phyloP scores from a whole-genome alignment of 78 protist species.

The Dictyostelium capitatum region DNA sequence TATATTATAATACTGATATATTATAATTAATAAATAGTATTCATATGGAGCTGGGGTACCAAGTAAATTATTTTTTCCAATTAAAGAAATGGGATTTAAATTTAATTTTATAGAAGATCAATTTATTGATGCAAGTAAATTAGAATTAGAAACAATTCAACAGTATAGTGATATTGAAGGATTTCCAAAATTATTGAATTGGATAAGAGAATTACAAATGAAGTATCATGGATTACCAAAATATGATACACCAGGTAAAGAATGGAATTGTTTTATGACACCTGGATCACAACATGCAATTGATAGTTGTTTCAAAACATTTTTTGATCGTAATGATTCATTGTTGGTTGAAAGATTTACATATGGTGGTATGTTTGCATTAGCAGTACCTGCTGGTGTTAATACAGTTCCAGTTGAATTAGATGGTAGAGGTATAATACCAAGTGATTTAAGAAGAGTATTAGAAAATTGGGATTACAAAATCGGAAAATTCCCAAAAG shows the following conservation, averaged over 20 bases:
- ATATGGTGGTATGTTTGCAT: conserved; percentile 61
- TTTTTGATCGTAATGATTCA: conserved; percentile 41
- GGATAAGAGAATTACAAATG: conserved; percentile 35
- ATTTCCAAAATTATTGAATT: conserved; percentile 3
- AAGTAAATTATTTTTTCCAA: background rate
- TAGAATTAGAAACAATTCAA: background rate
- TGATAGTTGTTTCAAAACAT: background rate
- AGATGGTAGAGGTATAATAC: conserved; percentile 67
- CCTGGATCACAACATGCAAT: conserved; percentile 69
- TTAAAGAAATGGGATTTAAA: background rate
- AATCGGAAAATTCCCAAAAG: background rate
- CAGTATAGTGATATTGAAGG: conserved; percentile 45
- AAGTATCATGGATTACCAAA: background rate
- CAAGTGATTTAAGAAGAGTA: background rate
- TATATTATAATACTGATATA: background rate
- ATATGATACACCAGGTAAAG: conserved; percentile 16
- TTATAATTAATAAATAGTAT: background rate
- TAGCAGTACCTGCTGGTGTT: conserved; percentile 6
- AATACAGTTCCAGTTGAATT: conserved; percentile 13
- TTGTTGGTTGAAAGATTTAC: conserved; percentile 48
- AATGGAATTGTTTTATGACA: conserved; percentile 59
- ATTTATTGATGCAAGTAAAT: background rate
- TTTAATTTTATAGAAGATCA: background rate
- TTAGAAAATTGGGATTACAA: conserved; percentile 41
- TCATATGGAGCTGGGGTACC: conserved; percentile 12